Evolutionary conservation across 2,329 filamentous ascomycete genomes (phyloP), one percentile per base, ranked within the genome.

Genomic region (Hypoxylon sp.): DNA sequence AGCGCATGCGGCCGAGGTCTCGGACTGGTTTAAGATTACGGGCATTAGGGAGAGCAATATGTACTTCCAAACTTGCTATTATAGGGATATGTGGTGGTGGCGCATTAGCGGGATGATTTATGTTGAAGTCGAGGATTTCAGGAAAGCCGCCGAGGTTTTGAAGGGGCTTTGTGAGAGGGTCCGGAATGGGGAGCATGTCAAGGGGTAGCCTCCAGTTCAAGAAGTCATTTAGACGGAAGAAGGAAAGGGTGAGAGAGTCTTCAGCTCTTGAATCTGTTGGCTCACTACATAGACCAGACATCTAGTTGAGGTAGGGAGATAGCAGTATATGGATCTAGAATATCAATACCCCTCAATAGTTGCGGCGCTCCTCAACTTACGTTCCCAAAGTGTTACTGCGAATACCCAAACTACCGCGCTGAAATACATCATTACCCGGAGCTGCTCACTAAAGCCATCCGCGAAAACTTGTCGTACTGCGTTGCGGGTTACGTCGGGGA

Each of bases 81-180:
- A 91, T 75, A 83, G 79, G 0, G 83, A 83, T 0, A 81, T 77
- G 62, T 84, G 89, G 78, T 92, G 88, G 88, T 83, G 84, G n/a
- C 80, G 90, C 35, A 72, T 92, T 53, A 90, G 88, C 73, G 89
- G 83, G 25, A 89, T 91, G 81, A 82, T 91, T 0, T 93, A 91
- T 75, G 77, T 92, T 13, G 90, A 90, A 31, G 79, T 85, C 63
- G 82, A 81, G 14, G 90, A 92, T 77, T 92, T 91, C 72, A 61
- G 57, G 6, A 71, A 42, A 17, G 76, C 70, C 0, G 76, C 76
- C 2, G 64, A 72, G 61, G 71, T 76, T 8, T 48, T 79, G 2
- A 71, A 69, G 51, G 66, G 46, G 42, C 73, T 79, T 30, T 79
- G 77, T 37, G 75, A 73, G 66, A 71, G 85, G 85, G 75, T 87